Conservation (phyloP, 257 asterid species). For the Solanum sejunctum region DNA sequence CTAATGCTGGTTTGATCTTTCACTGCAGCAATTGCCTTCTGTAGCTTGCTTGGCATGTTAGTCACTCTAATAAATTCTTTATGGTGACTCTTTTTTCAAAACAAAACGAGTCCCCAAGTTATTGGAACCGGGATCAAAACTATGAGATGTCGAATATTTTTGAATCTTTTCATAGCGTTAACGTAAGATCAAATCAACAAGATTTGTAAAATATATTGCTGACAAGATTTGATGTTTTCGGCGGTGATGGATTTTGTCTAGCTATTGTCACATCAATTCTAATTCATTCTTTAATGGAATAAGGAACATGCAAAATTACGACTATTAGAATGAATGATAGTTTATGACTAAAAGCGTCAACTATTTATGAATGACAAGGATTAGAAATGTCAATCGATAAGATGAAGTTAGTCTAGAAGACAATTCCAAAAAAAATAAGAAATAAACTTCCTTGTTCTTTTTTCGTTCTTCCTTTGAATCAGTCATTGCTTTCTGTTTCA, state of each 20-base stretch:
- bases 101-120: not conserved
- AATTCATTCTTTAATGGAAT: not conserved
- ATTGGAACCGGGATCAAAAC: not conserved
- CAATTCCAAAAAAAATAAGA: not conserved
- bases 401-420: not conserved
- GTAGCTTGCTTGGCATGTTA: conserved; percentile 73
- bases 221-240: not conserved
- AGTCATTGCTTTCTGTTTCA: not conserved
- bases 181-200: not conserved
- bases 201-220: not conserved
- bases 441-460: not conserved
- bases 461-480: not conserved
- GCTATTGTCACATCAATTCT: not conserved
- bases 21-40: conserved; percentile 77
- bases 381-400: not conserved
- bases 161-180: not conserved
- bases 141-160: not conserved
- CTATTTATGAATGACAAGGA: not conserved
- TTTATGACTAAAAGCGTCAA: not conserved
- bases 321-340: not conserved
- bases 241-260: not conserved
- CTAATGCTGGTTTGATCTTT: conserved; percentile 90
- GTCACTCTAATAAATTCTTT: not conserved
- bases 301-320: not conserved
- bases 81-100: not conserved